Conservation (phyloP, 2,329 filamentous ascomycete species). For the Furcasterigmium sp. region DNA sequence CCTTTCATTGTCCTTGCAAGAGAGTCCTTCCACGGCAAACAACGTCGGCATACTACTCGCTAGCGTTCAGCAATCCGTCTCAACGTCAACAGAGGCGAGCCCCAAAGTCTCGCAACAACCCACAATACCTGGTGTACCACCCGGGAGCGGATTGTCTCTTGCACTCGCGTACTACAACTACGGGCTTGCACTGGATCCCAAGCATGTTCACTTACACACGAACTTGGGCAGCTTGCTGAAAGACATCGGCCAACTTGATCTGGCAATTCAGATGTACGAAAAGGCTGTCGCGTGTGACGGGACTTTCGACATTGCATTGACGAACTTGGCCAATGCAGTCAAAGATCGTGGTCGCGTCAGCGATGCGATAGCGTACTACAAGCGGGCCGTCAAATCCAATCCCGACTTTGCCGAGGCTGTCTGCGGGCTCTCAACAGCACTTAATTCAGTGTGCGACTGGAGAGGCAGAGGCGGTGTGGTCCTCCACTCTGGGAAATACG, state of each 20-base stretch:
- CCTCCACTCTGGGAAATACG: constrained; percentile 65
- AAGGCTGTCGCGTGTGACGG: constrained; percentile 86
- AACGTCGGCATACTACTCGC: constrained; percentile 97
- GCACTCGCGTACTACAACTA: constrained; percentile 95
- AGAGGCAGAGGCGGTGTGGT: constrained; percentile 80
- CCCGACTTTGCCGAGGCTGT: constrained; percentile 96
- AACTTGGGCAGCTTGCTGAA: constrained; percentile 94
- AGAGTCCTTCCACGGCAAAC: constrained; percentile 95
- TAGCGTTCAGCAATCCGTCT: constrained; percentile 68
- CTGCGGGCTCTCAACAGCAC: constrained; percentile 86
- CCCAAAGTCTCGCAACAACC: constrained; percentile 15
- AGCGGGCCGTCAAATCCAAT: constrained; percentile 82
- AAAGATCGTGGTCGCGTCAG: constrained; percentile 92
- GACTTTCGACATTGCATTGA: constrained; percentile 94
- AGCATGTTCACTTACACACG: constrained; percentile 93
- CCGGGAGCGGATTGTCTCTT: constrained; percentile 81
- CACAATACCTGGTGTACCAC: constrained; percentile 70
- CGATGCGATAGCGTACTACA: constrained; percentile 91
- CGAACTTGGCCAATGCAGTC: constrained; percentile 94
- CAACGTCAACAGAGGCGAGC: constrained; percentile 19
- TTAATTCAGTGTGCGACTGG: constrained; percentile 98
- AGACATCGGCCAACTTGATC: constrained; percentile 87
- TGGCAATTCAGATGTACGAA: constrained; percentile 96
- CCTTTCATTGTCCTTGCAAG: constrained; percentile 86
- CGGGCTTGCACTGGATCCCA: constrained; percentile 76